phyloP scores from a whole-genome alignment of 305 asterid species.

The Plantago rigida region DNA sequence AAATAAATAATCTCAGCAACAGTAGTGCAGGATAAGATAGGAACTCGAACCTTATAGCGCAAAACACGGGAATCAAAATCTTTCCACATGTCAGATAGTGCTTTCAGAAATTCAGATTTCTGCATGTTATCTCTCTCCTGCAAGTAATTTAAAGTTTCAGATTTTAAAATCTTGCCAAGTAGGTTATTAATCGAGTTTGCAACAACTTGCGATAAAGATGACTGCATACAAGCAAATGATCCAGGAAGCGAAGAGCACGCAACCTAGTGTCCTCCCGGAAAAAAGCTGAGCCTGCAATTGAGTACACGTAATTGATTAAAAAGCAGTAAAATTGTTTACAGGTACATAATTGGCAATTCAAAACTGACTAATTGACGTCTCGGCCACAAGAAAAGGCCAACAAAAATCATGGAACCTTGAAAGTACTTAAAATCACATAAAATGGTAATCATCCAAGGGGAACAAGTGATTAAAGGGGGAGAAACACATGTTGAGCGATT shows the following conservation, averaged over 20 bases:
- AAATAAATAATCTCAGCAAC: slow-evolving; percentile 6
- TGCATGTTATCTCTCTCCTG: slow-evolving; percentile 99
- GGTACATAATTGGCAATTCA: slow-evolving; percentile 6
- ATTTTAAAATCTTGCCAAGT: not conserved
- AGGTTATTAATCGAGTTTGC: slow-evolving; percentile 12
- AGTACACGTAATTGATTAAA: slow-evolving; percentile 21
- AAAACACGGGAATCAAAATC: slow-evolving; percentile 91
- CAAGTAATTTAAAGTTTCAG: slow-evolving; percentile 28
- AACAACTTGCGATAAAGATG: slow-evolving; percentile 26
- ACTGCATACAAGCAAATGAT: slow-evolving; percentile 82
- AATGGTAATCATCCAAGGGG: too few species aligned
- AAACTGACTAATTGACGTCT: not conserved
- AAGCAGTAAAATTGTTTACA: slow-evolving; percentile 2
- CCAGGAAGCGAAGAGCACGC: slow-evolving; percentile 99
- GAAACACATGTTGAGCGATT: too few species aligned
- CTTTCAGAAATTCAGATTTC: slow-evolving; percentile 89
- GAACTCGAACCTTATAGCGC: slow-evolving; percentile 80
- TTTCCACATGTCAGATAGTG: slow-evolving; percentile 98
- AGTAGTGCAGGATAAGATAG: slow-evolving; percentile 17
- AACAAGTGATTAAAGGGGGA: too few species aligned
- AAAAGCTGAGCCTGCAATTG: slow-evolving; percentile 76
- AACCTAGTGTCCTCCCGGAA: slow-evolving; percentile 91
- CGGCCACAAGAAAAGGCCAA: too few species aligned
- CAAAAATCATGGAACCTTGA: too few species aligned
- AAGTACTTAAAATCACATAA: too few species aligned